Base-by-base conservation (phyloP, 345 rosid genomes). In the Garcia nutans region DNA sequence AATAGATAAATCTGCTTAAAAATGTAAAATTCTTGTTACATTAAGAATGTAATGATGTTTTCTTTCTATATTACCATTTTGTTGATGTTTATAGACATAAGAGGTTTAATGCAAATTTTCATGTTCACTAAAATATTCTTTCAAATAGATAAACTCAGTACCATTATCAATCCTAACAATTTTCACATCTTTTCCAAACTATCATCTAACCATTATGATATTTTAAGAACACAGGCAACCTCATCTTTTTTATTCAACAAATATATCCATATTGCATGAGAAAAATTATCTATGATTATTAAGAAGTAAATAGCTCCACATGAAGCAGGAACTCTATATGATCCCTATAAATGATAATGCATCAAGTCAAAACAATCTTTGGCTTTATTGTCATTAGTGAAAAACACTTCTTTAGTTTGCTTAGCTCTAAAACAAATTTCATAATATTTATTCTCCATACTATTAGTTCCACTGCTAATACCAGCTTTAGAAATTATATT, bases 311-410 rank as follows among this genome's bases (percentile, higher is more conserved):
- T 5, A 0, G 49, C 71, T 0, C 59, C 75, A 65, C 54, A 73
- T 0, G 63, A 9, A 31, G 73, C 8, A 0, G 62, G 12, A 1
- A 26, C n/a, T 13, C 22, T 5, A 55, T 75, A 70, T 8, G 79
- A 44, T 8, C 82, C 76, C 79, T 78, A 81, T 6, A 82, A 50
- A 58, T 82, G 73, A 65, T 63, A 82, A 74, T 82, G 82, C 1
- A 78, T 76, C 12, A 79, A 6, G 2, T 72, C 65, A 76, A 79
- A 79, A 41, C 4, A 7, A 1, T 52, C 49, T 0, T 3, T 44
- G 0, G 78, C 59, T 70, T 78, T 82, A 60, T 57, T 75, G 0
- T 17, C 17, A 71, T 73, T 74, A 54, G 0, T 3, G 13, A 28
- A 3, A 58, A 78, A 82, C 0, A 23, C 13, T 3, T 52, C 16